phyloP scores from a whole-genome alignment of 2,329 filamentous ascomycete species.

The Thelonectria rubi region DNA sequence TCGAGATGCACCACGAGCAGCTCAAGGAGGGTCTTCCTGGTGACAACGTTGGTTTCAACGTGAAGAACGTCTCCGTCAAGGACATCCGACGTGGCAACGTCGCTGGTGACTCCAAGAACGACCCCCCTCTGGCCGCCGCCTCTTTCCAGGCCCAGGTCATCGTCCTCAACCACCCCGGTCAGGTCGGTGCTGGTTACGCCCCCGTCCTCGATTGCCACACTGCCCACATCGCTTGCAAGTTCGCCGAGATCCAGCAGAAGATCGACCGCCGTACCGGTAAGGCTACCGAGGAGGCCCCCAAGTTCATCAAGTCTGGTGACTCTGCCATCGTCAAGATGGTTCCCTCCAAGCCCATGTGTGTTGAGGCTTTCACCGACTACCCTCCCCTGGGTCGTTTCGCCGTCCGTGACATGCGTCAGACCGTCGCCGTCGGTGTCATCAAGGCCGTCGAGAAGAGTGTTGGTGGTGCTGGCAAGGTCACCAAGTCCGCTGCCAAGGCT shows the following conservation, averaged over 20 bases:
- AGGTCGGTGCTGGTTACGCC: slow-evolving; percentile 98
- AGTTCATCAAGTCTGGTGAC: slow-evolving; percentile 99
- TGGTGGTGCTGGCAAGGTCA: slow-evolving; percentile 69
- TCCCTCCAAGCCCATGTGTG: slow-evolving; percentile 99
- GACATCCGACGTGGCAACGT: slow-evolving; percentile 99
- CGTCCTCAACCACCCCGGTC: slow-evolving; percentile 99
- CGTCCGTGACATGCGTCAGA: slow-evolving; percentile 97
- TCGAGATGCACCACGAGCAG: slow-evolving; percentile 99
- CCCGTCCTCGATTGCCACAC: slow-evolving; percentile 99
- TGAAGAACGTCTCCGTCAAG: slow-evolving; percentile 99
- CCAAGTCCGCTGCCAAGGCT: slow-evolving; percentile 78
- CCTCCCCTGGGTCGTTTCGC: slow-evolving; percentile 99
- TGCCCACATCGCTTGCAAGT: slow-evolving; percentile 99
- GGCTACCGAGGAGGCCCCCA: slow-evolving; percentile 88
- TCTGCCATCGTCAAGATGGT: slow-evolving; percentile 99
- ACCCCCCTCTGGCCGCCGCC: slow-evolving; percentile 87
- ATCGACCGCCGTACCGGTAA: slow-evolving; percentile 99
- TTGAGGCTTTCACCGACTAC: slow-evolving; percentile 99
- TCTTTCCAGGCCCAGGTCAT: slow-evolving; percentile 99
- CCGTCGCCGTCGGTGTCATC: slow-evolving; percentile 94
- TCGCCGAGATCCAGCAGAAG: slow-evolving; percentile 99
- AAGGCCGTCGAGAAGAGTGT: slow-evolving; percentile 80
- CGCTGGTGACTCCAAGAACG: slow-evolving; percentile 99
- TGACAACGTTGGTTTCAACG: slow-evolving; percentile 99
- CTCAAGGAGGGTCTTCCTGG: slow-evolving; percentile 92